phyloP scores from a whole-genome alignment of 345 rosid genomes.

The Salix caprea region DNA sequence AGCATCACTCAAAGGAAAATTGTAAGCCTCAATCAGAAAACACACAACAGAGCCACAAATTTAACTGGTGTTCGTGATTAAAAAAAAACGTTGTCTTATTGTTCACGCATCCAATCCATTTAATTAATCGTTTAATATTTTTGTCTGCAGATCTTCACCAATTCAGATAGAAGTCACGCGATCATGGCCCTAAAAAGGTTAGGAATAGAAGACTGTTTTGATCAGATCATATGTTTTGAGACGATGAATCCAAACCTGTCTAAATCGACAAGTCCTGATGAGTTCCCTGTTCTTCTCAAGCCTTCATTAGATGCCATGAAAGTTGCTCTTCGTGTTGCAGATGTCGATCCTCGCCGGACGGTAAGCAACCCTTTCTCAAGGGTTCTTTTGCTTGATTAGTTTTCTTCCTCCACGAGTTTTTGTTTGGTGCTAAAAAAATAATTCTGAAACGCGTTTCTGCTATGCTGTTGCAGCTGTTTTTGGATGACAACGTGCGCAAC shows the following conservation, averaged over 20 bases:
- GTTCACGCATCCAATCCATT: not conserved
- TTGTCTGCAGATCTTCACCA: slow-evolving; percentile 64
- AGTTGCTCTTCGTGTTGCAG: slow-evolving; percentile 55
- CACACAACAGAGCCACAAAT: not conserved
- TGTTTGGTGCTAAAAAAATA: not conserved
- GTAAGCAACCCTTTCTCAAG: slow-evolving; percentile 22
- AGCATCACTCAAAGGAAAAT: slow-evolving; percentile 68
- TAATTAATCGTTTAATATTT: not conserved
- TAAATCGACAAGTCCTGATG: slow-evolving; percentile 57
- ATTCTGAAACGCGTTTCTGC: not conserved
- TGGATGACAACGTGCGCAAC: slow-evolving; percentile 70
- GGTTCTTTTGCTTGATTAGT: not conserved
- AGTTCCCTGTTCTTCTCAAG: slow-evolving; percentile 68
- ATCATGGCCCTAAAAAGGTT: slow-evolving; percentile 44
- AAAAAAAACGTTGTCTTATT: not conserved
- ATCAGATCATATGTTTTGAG: slow-evolving; percentile 78
- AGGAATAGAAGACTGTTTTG: slow-evolving; percentile 74
- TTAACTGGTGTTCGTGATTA: not conserved
- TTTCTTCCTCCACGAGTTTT: not conserved
- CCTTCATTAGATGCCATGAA: slow-evolving; percentile 78
- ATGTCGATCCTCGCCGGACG: slow-evolving; percentile 62
- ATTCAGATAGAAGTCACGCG: slow-evolving; percentile 85
- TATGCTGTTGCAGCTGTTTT: slow-evolving; percentile 45
- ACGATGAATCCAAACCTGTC: slow-evolving; percentile 80
- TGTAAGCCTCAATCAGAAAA: slow-evolving; percentile 31